Evolutionary conservation across 208 protist species (phyloP), one percentile per base, ranked within the genome.

Genomic region (Crithidia expoeki): DNA sequence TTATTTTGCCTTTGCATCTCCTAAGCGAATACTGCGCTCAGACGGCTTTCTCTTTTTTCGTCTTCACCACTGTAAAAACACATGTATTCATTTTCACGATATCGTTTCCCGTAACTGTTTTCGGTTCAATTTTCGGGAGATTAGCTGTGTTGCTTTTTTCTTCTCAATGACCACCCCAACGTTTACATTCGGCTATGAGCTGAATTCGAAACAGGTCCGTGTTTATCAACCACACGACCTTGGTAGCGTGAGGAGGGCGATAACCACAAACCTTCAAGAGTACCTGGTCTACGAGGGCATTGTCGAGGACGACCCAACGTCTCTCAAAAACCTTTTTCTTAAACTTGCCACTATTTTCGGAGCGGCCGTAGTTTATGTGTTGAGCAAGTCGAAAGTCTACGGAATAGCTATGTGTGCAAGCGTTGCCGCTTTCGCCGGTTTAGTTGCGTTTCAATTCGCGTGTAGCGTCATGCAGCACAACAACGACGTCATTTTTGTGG

Each of bases 171-270:
- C 44, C 0, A 56, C 65, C 9, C 68, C 59, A 36, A 50, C 66
- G 40, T 83, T 81, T 38, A 51, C 76, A 33, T 90, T 92, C 71
- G 81, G 84, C 6, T 95, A 95, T 81, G 87, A 89, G 62, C 68
- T 93, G 14, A 53, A 69, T 4, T 93, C 85, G 53, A 85, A 89
- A 49, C 81, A 81, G 56, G 79, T 96, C 0, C 80, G 82, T 10
- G 49, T 75, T 30, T 94, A 94, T 62, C 42, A 74, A 30, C 47
- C 57, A 12, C 76, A 88, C 62, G 81, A 80, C 49, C n/a, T 86
- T 27, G 46, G 69, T 2, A 91, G 64, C 50, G 73, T 89, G 12
- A 40, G 71, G 2, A 57, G 73, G 9, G 86, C 83, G 2, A 42
- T 91, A 34, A 59, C 56, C 7, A 59, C 68, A 6, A 91, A 91